Base-by-base conservation (phyloP, 2,329 filamentous ascomycete genomes). In the Ophiostoma triangulosporum region DNA sequence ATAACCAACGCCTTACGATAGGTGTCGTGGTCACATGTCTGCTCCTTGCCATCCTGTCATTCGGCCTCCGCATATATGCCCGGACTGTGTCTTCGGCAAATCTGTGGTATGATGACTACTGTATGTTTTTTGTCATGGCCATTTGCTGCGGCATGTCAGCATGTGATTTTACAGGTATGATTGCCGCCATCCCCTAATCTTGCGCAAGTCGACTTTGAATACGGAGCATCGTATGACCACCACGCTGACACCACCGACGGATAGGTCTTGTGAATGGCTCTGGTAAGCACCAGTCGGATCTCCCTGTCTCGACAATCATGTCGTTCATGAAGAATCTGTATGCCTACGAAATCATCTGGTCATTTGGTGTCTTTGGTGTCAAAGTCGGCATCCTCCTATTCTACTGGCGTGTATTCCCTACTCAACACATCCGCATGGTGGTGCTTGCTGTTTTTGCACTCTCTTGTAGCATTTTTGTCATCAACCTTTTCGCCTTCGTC, bases 351-450 rank as follows among this genome's bases (percentile, higher is more conserved):
- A 52, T 58, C 12, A 31, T 58, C 43, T 58, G 57, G 57, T 50
- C 55, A 0, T 53, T 43, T 12, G 49, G 55, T 31, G 57, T 58
- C 14, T 57, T 58, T 26, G 29, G 45, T 24, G 55, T 57, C 53
- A 58, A 58, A 35, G 38, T 57, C 46, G 55, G 57, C 40, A 58
- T 58, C 20, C 49, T 58, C 22, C 51, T 58, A 4, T 58, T 58
- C 26, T 58, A 58, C 40, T 57, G 57, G 57, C 55, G 55, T 14
- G 55, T 58, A 3, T 57, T 58, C 20, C 53, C 55, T 6, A 54
- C 51, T 1, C 53, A 27, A 2, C 7, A 8, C 8, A 51, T 57
- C 38, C 57, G 53, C 15, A 29, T 52, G 7, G 55, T 53, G 9
- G 51, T 57, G 6, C 7, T 58, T 5, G 43, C 22, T 32, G 51